Percentiles rank a stretch among this genome's conserved stretches.
phyloP scores from a whole-genome alignment of 345 rosid genomes.

The Acer negundo region DNA sequence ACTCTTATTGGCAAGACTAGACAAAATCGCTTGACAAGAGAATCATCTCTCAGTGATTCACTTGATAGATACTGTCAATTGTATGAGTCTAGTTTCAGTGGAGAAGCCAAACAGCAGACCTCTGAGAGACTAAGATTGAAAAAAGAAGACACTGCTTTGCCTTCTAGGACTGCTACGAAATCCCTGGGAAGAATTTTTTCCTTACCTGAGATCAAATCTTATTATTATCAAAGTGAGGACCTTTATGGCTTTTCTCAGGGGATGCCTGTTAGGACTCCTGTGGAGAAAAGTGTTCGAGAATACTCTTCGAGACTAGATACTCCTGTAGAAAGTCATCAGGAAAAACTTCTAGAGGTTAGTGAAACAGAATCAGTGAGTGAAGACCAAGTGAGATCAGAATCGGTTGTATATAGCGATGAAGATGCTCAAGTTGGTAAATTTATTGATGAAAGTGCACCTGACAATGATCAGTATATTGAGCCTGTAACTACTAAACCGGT shows the following conservation, averaged over 20 bases:
- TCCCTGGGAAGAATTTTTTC: conserved; percentile 60
- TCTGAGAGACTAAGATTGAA: conserved; percentile 30
- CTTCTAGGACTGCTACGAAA: conserved; percentile 27
- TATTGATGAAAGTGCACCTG: conserved; percentile 20
- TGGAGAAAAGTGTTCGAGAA: conserved; percentile 22
- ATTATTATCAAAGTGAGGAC: conserved; percentile 21
- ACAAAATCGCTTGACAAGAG: conserved; percentile 34
- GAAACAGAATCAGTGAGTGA: neutral
- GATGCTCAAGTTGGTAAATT: conserved; percentile 21
- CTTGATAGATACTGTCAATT: conserved; percentile 63
- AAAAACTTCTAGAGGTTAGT: conserved; percentile 11
- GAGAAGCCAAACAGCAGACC: conserved; percentile 42
- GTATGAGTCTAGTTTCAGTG: conserved; percentile 50
- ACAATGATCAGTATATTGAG: conserved; percentile 10
- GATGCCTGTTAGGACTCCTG: conserved; percentile 16
- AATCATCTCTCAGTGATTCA: conserved; percentile 60
- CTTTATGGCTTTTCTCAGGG: conserved; percentile 26
- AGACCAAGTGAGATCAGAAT: conserved; percentile 7
- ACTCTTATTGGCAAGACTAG: conserved; percentile 18
- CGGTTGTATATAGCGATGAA: conserved; percentile 16
- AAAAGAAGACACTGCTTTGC: conserved; percentile 33
- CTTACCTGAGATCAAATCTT: conserved; percentile 57
- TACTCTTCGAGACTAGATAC: conserved; percentile 22
- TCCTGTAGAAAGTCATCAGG: conserved; percentile 23
- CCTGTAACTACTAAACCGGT: conserved; percentile 23